Conservation (phyloP, 768 basidiomycete genomes). For the Neoboletus brunneissimus region DNA sequence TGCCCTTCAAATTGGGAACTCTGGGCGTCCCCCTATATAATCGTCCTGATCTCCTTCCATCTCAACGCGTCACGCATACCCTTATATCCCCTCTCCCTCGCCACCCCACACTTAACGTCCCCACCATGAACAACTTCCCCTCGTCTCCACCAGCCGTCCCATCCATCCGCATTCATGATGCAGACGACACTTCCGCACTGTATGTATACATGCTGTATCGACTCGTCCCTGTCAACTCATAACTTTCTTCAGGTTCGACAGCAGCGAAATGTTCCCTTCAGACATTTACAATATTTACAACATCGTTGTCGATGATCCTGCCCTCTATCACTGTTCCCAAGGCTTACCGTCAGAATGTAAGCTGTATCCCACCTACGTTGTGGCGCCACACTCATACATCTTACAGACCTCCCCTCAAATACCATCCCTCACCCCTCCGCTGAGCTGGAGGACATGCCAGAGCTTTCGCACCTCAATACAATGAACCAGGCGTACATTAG, state of each 20-base stretch:
- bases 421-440: not conserved
- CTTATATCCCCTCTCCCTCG: not conserved
- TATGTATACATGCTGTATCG: conserved; percentile 11
- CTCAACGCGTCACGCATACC: conserved; percentile 10
- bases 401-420: not conserved
- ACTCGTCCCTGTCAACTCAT: conserved; percentile 9
- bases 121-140: conserved; percentile 10
- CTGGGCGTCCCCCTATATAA: conserved; percentile 21
- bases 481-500: conserved; percentile 6
- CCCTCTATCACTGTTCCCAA: not conserved
- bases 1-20: conserved; percentile 3
- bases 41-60: not conserved
- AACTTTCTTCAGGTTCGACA: conserved; percentile 7
- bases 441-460: conserved; percentile 20
- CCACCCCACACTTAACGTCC: not conserved
- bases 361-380: not conserved
- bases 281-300: not conserved
- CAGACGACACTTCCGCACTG: conserved; percentile 13
- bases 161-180: conserved; percentile 13
- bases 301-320: not conserved
- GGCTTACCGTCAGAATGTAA: conserved; percentile 4
- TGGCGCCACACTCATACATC: conserved; percentile 18
- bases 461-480: conserved; percentile 15
- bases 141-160: conserved; percentile 9
- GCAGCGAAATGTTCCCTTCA: not conserved